These are phyloP conservation scores for Phytophthora rubi DNA, from an alignment of 352 stramenopile genomes.

Conservation along the genomic window DNA sequence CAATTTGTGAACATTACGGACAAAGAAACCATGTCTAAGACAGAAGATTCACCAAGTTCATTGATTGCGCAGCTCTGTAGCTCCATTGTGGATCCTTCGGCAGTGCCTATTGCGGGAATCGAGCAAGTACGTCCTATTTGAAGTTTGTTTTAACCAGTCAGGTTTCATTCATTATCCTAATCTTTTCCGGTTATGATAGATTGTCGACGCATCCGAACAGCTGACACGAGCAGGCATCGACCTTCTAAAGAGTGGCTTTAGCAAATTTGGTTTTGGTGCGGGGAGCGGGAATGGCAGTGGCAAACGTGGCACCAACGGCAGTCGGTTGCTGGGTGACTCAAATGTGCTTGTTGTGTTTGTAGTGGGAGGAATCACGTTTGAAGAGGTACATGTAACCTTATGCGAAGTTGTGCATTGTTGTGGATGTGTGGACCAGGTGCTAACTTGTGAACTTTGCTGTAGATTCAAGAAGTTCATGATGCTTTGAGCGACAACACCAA, in stretches of 20 bases:
- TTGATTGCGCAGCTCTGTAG: slow-evolving; percentile 60
- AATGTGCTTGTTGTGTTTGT: slow-evolving; percentile 73
- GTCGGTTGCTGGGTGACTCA: slow-evolving; percentile 45
- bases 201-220: slow-evolving; percentile 82
- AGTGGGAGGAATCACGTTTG: slow-evolving; percentile 78
- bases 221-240: slow-evolving; percentile 79
- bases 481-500: slow-evolving; percentile 53
- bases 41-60: slow-evolving; percentile 28
- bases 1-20: slow-evolving; percentile 53
- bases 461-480: slow-evolving; percentile 75
- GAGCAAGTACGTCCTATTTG: slow-evolving; percentile 46
- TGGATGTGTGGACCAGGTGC: neutral
- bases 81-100: slow-evolving; percentile 43
- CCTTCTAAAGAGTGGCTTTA: slow-evolving; percentile 84
- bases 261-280: slow-evolving; percentile 74
- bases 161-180: neutral
- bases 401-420: neutral
- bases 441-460: slow-evolving; percentile 6
- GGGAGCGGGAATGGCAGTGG: slow-evolving; percentile 17
- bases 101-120: slow-evolving; percentile 40
- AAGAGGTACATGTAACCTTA: slow-evolving; percentile 51
- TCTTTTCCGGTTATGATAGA: slow-evolving; percentile 33
- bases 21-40: slow-evolving; percentile 20
- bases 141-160: neutral
- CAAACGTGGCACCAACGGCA: slow-evolving; percentile 25